These are phyloP conservation scores for Paraphaeosphaeria sporulosa DNA, from an alignment of 2,329 filamentous ascomycete species.

Conservation along the genomic window DNA sequence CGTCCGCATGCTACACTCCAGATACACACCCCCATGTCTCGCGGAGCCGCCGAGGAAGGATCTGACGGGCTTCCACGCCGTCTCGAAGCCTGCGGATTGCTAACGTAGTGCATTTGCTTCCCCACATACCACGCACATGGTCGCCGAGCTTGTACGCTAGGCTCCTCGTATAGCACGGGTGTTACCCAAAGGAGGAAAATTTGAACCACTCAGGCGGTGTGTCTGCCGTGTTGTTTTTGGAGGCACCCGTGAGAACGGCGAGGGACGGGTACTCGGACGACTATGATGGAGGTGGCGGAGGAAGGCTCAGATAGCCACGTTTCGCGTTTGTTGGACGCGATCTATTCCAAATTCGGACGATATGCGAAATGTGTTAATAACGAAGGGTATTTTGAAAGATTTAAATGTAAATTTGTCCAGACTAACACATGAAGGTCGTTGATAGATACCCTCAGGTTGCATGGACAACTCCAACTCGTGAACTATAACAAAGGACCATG, in stretches of 20 bases:
- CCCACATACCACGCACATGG: background rate
- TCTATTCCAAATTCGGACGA: background rate
- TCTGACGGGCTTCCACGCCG: background rate
- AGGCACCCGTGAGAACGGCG: background rate
- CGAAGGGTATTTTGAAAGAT: too few species aligned
- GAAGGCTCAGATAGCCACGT: background rate
- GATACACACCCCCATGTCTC: background rate
- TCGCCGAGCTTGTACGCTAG: constrained; percentile 4
- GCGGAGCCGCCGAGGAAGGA: background rate
- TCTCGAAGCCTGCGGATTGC: background rate
- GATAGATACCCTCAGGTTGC: too few species aligned
- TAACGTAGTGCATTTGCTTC: background rate
- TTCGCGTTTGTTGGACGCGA: background rate
- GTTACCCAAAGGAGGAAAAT: background rate
- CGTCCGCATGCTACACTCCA: background rate
- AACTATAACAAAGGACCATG: too few species aligned
- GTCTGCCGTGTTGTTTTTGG: background rate
- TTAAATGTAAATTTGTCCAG: too few species aligned
- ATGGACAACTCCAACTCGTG: too few species aligned
- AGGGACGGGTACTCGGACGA: background rate
- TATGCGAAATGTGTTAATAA: too few species aligned
- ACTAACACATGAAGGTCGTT: too few species aligned
- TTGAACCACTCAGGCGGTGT: background rate
- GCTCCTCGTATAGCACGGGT: background rate
- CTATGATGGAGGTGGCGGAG: background rate